Conservation (phyloP, 192 early-diverging fungal species). For the Coemansia sp. region DNA sequence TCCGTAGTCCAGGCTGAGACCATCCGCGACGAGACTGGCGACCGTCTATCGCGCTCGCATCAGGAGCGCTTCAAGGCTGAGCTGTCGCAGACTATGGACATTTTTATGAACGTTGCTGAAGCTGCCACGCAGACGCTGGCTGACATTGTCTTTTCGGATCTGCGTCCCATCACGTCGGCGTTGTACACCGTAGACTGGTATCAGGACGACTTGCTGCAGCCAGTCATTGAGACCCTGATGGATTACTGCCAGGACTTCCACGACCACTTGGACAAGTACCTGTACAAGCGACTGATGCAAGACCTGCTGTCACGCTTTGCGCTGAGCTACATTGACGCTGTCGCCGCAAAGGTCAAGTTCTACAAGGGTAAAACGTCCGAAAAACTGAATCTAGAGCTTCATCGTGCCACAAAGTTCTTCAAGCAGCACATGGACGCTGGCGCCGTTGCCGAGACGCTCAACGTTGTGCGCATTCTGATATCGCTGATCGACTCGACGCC, state of each 20-base stretch:
- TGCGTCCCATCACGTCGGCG: constrained; percentile 67
- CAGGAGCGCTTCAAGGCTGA: constrained; percentile 61
- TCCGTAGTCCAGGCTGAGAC: constrained; percentile 89
- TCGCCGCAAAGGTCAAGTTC: constrained; percentile 54
- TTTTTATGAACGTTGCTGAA: constrained; percentile 87
- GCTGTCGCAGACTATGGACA: constrained; percentile 75
- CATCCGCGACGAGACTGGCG: constrained; percentile 59
- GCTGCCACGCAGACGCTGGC: constrained; percentile 71
- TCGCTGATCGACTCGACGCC: constrained; percentile 76
- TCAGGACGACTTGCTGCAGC: constrained; percentile 79
- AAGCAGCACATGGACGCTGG: constrained; percentile 64
- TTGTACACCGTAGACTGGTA: constrained; percentile 89
- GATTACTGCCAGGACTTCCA: constrained; percentile 92
- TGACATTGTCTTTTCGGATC: constrained; percentile 82
- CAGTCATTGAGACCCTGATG: constrained; percentile 89
- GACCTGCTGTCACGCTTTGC: constrained; percentile 86
- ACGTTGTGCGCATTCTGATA: constrained; percentile 79
- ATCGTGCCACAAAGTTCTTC: constrained; percentile 75
- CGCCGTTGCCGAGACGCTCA: constrained; percentile 76
- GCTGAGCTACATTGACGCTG: constrained; percentile 80
- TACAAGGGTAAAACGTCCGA: constrained; percentile 72
- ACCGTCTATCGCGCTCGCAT: constrained; percentile 58
- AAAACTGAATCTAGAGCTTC: constrained; percentile 74
- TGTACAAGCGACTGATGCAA: constrained; percentile 83
- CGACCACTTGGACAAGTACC: constrained; percentile 80